Percentiles rank a stretch among this genome's conserved stretches.
Conservation (phyloP, 1,284 basidiomycete species). For the Ustilago sp. region DNA sequence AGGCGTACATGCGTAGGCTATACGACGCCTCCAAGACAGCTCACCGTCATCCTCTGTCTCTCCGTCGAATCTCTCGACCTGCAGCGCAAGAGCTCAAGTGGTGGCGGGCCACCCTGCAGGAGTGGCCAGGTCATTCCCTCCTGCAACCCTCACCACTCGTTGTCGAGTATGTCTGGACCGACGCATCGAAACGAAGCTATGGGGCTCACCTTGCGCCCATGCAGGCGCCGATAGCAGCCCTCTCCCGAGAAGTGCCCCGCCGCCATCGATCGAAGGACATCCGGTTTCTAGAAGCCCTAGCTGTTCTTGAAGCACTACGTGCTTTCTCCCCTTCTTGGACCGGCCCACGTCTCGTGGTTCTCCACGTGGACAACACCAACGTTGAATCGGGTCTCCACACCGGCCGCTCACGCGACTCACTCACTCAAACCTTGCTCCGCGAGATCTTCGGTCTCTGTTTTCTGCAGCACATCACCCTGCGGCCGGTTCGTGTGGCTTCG, state of each 20-base stretch:
- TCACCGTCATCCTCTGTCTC: background rate
- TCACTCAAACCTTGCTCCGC: background rate
- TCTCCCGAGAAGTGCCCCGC: background rate
- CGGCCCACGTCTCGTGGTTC: background rate
- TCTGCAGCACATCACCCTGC: background rate
- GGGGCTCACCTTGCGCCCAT: background rate
- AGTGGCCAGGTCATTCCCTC: background rate
- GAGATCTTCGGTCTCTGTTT: constrained; percentile 6
- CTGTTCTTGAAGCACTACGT: background rate
- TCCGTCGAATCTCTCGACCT: background rate
- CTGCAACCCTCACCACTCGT: background rate
- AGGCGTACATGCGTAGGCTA: background rate
- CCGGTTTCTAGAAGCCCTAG: background rate
- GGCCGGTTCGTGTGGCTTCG: background rate
- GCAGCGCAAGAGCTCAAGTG: background rate
- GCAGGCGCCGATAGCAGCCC: no score
- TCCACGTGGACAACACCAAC: background rate
- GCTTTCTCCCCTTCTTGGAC: background rate
- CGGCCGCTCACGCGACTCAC: background rate
- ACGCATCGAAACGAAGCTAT: background rate
- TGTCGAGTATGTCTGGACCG: background rate
- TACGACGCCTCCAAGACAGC: background rate
- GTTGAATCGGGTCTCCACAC: background rate
- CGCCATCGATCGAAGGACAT: background rate
- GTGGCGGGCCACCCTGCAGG: background rate